Conservation (phyloP, 768 basidiomycete species). For the Tubosaeta sp. region DNA sequence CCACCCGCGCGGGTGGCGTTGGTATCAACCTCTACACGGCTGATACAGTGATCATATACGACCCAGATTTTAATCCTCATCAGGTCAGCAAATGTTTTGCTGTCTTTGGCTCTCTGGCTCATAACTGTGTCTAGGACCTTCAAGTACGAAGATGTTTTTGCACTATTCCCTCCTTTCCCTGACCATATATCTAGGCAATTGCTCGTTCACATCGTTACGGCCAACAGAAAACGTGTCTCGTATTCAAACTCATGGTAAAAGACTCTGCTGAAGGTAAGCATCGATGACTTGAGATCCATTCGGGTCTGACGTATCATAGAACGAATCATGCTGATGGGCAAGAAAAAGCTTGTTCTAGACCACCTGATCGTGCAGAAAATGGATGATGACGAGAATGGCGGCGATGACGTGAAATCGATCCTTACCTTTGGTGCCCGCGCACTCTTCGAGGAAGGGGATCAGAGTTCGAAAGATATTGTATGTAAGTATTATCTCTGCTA, state of each 20-base stretch:
- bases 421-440: constrained; percentile 85
- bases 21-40: constrained; percentile 91
- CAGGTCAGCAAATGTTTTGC: constrained; percentile 46
- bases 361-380: constrained; percentile 96
- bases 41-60: constrained; percentile 90
- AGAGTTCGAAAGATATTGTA: constrained; percentile 56
- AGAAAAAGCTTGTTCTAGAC: constrained; percentile 91
- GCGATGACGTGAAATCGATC: constrained; percentile 84
- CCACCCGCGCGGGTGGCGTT: constrained; percentile 90
- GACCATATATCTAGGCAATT: constrained; percentile 64
- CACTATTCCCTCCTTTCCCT: constrained; percentile 1
- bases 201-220: constrained; percentile 93
- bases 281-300: neutral
- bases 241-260: constrained; percentile 96
- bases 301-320: constrained; percentile 44
- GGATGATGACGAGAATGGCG: constrained; percentile 73
- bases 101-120: constrained; percentile 6
- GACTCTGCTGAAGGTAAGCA: constrained; percentile 79
- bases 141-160: constrained; percentile 53
- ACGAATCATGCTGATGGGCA: constrained; percentile 87
- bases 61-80: constrained; percentile 99
- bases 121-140: constrained; percentile 52
- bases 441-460: constrained; percentile 67
- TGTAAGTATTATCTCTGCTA: constrained; percentile 42
- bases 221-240: constrained; percentile 89